Conservation (phyloP, 106 monocot genomes). For the Acorus gramineus region DNA sequence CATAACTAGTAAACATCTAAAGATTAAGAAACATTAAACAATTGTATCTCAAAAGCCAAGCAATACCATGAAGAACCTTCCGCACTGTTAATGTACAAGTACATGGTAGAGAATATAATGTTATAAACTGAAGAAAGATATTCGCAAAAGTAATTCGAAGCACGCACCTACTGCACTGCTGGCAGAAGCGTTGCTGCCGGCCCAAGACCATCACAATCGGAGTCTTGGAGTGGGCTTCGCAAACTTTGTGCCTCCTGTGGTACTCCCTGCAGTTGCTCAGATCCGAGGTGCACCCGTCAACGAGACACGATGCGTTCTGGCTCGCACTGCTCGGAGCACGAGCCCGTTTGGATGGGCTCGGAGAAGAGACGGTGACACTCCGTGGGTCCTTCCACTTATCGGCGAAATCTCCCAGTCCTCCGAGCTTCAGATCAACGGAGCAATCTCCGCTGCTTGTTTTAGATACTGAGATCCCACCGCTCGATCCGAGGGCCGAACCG, state of each 20-base stretch:
- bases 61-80: too few species aligned
- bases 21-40: too few species aligned
- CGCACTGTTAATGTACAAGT: too few species aligned
- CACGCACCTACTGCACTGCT: slow-evolving; percentile 67
- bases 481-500: slow-evolving; percentile 11
- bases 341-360: slow-evolving; percentile 27
- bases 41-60: too few species aligned
- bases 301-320: slow-evolving; percentile 35
- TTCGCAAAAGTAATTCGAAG: too few species aligned
- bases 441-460: slow-evolving; percentile 4
- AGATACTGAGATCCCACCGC: slow-evolving; percentile 6
- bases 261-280: slow-evolving; percentile 59
- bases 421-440: slow-evolving; percentile 30
- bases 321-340: slow-evolving; percentile 13
- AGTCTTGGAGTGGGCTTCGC: slow-evolving; percentile 62
- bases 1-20: too few species aligned
- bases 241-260: slow-evolving; percentile 65
- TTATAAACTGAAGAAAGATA: too few species aligned
- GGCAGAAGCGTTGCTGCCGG: slow-evolving; percentile 67
- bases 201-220: slow-evolving; percentile 48
- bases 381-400: slow-evolving; percentile 28
- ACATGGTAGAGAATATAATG: too few species aligned
- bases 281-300: slow-evolving; percentile 56
- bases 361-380: slow-evolving; percentile 4
- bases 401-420: slow-evolving; percentile 17